phyloP scores from a whole-genome alignment of 23 red algal genomes.

The Porphyridium purpureum region DNA sequence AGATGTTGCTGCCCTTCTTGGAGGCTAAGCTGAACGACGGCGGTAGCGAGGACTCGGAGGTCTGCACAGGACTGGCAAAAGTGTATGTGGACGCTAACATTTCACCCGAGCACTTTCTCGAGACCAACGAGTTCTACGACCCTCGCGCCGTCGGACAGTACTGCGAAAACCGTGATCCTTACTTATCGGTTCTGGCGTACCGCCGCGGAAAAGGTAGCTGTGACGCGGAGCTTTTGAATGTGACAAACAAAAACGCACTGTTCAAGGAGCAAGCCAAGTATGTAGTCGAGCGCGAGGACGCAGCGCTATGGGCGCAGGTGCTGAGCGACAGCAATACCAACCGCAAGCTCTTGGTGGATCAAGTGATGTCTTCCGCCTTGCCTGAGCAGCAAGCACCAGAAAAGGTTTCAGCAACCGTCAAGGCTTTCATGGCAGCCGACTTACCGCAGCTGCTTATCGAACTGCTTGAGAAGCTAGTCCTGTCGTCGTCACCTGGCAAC shows the following conservation, averaged over 20 bases:
- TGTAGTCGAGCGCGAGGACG: conserved; percentile 68
- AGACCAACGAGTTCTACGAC: conserved; percentile 95
- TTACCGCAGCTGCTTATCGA: conserved; percentile 86
- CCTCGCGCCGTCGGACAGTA: conserved; percentile 61
- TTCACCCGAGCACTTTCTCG: conserved; percentile 98
- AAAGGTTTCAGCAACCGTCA: conserved; percentile 75
- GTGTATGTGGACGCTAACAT: conserved; percentile 95
- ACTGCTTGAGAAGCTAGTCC: conserved; percentile 91
- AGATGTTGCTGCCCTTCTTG: conserved; percentile 69
- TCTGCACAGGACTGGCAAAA: conserved; percentile 94
- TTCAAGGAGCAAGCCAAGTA: conserved; percentile 93
- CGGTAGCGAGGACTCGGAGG: conserved; percentile 48
- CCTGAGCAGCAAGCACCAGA: conserved; percentile 58
- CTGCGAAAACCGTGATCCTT: conserved; percentile 93
- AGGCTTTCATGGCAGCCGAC: conserved; percentile 90
- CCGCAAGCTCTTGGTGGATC: conserved; percentile 63
- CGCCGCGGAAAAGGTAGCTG: conserved; percentile 54
- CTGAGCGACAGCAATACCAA: conserved; percentile 75
- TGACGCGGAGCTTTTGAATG: conserved; percentile 84
- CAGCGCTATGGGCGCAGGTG: conserved; percentile 69
- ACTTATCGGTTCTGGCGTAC: conserved; percentile 77
- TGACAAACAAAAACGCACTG: conserved; percentile 69
- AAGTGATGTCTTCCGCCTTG: conserved; percentile 73
- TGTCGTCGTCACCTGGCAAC: conserved; percentile 45
- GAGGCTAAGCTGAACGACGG: conserved; percentile 79